Base-by-base conservation (phyloP, 1,139 yeast species). In the Debaryomyces nepalensis region DNA sequence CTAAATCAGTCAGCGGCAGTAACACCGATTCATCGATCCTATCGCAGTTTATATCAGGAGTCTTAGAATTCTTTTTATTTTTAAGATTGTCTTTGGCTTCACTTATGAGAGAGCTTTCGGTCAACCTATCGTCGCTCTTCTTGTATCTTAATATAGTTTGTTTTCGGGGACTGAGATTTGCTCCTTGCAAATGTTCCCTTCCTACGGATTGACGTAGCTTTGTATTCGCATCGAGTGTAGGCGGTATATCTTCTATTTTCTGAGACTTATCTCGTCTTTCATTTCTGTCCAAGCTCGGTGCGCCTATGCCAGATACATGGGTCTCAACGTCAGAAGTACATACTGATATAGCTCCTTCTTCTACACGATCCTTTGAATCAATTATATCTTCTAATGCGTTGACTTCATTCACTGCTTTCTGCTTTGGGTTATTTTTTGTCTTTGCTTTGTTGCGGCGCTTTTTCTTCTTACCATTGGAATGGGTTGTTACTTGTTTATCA, bases 131-230 rank as follows among this genome's bases (percentile, higher is more conserved):
- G 48, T 59, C 66, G 40, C 61, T 63, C 33, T 59, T 62, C 43
- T 68, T 68, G 51, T 72, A 63, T 33, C 78, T 54, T 67, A 68
- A 60, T 5, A 73, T 56, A 2, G 75, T 57, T 48, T 68, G 75
- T 51, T 61, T 69, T 26, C 78, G 54, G 5, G 78, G 78, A 37
- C 73, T 67, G 51, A 62, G 38, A 16, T 34, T 20, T 8, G 32
- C 15, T 7, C 5, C 26, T 24, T 21, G 37, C n/a, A 34, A 21
- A 10, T 34, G 29, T n/a, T 34, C 23, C 5, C n/a, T 34, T 4
- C 30, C 19, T 4, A 34, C 21, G 24, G 37, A 18, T 4, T 30
- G 23, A 6, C 18, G 16, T 26, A 34, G 12, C 12, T 6, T 33
- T 9, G 18, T 10, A 34, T 18, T 26, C 18, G 11, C 4, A 34